Base-by-base conservation (phyloP, 2,329 filamentous ascomycete species). In the Endoconidiophora laricicola region DNA sequence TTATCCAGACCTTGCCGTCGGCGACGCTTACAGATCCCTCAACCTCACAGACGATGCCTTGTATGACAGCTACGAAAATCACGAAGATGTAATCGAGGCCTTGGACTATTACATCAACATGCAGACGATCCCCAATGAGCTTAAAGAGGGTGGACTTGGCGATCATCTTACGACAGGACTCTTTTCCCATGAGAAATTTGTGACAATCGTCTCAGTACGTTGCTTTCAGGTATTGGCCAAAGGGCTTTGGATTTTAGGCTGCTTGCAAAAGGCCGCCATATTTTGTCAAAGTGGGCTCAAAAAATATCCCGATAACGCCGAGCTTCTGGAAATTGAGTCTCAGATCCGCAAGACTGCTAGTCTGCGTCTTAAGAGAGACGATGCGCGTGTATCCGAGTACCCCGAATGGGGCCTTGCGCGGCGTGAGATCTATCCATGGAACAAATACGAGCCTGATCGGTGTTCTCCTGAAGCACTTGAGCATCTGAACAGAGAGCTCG, bases 11-110 rank as follows among this genome's bases (percentile, higher is more conserved):
- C 75, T 98, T 38, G 87, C 87, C 4, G 81, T 82, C 9, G 86
- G 86, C 33, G 88, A 95, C 68, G 86, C 86, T 4, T 96, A 96
- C 62, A 81, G 83, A 50, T 87, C 88, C 1, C 72, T 96, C n/a
- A 74, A 94, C 3, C 69, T 98, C 44, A 75, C 83, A 14, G 90
- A 96, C 60, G 86, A 91, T 56, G 74, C 86, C 36, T 65, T 72
- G 55, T 81, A 91, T 50, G 83, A 90, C 54, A 75, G 77, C 38
- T 88, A 84, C 57, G 86, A 95, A 63, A 93, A 87, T 59, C 81
- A 91, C 60, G 78, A 86, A 14, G 67, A 75, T 57, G 79, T 81
- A 6, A 56, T 71, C 5, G 73, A 76, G 47, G 68, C 72, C 7
- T 63, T 81, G 44, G 60, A 67, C 53, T 57, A 62, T 16, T 42